Percentiles rank a stretch among this genome's conserved stretches.
These are phyloP conservation scores for Podospora fimiseda DNA, from an alignment of 495 filamentous ascomycete genomes.

Conservation along the genomic window DNA sequence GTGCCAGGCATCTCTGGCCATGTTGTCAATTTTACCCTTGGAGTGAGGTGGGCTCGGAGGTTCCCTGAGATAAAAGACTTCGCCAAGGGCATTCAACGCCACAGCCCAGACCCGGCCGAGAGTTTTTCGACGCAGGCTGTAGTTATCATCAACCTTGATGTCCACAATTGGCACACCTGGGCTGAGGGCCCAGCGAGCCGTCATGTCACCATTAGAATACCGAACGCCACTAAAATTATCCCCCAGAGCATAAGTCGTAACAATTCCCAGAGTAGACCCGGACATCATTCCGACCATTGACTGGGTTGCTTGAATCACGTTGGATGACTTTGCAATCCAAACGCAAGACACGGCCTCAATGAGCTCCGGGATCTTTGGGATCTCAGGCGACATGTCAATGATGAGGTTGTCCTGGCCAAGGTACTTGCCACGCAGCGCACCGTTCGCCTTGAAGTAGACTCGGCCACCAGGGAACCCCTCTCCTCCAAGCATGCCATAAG, in stretches of 20 bases:
- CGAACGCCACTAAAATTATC: constrained; percentile 59
- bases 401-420: constrained; percentile 47
- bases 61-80: constrained; percentile 76
- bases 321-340: constrained; percentile 84
- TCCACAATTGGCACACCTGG: constrained; percentile 89
- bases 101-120: constrained; percentile 76
- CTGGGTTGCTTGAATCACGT: constrained; percentile 63
- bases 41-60: constrained; percentile 44
- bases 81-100: constrained; percentile 83
- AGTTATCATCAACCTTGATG: constrained; percentile 78
- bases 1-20: constrained; percentile 61
- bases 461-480: constrained; percentile 78
- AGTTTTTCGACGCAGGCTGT: constrained; percentile 58
- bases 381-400: constrained; percentile 51
- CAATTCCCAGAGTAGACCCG: constrained; percentile 80
- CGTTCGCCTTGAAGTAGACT: constrained; percentile 63
- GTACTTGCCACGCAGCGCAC: constrained; percentile 76
- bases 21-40: constrained; percentile 47
- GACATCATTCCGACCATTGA: constrained; percentile 75
- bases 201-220: constrained; percentile 66
- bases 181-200: constrained; percentile 79
- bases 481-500: constrained; percentile 74
- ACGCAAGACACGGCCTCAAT: constrained; percentile 63
- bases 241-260: constrained; percentile 76
- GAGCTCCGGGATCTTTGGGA: constrained; percentile 61